Conservation (phyloP, 257 asterid species). For the Solanum clarkiae region DNA sequence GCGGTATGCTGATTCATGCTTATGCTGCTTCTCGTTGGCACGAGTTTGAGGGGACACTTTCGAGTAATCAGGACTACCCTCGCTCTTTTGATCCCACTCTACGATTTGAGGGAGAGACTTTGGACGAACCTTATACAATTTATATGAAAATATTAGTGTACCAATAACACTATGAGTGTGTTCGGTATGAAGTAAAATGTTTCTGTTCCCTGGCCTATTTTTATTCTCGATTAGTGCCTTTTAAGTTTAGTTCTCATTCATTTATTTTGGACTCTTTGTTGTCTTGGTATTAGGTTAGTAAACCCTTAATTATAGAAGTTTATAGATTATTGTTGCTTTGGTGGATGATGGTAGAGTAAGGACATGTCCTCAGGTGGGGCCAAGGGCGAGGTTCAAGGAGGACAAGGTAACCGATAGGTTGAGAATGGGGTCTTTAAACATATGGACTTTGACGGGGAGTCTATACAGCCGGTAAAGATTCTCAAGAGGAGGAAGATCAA, state of each 20-base stretch:
- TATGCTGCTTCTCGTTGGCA: slow-evolving; percentile 26
- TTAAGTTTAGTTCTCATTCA: not conserved
- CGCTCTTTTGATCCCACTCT: slow-evolving; percentile 31
- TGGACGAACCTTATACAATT: slow-evolving; percentile 4
- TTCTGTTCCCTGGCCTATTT: not conserved
- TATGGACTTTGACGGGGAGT: not conserved
- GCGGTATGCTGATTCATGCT: not conserved
- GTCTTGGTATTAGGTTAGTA: not conserved
- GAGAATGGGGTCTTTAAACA: not conserved
- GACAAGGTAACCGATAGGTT: not conserved
- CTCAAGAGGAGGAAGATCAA: not conserved
- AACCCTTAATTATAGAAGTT: not conserved
- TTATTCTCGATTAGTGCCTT: not conserved
- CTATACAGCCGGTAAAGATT: not conserved
- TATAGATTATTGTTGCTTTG: not conserved
- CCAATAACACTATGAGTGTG: not conserved
- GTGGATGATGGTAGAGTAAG: not conserved
- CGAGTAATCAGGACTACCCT: slow-evolving; percentile 19
- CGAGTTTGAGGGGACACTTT: slow-evolving; percentile 32
- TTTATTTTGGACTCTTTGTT: not conserved
- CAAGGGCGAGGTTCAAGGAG: not conserved
- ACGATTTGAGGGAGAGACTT: slow-evolving; percentile 43
- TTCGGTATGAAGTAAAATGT: not conserved
- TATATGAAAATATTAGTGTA: not conserved
- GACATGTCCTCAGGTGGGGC: not conserved